A percentile compares a stretch with the other conserved stretches of the same genome.
phyloP scores from a whole-genome alignment of 192 early-diverging fungal species.

The Entophlyctis helioformis region DNA sequence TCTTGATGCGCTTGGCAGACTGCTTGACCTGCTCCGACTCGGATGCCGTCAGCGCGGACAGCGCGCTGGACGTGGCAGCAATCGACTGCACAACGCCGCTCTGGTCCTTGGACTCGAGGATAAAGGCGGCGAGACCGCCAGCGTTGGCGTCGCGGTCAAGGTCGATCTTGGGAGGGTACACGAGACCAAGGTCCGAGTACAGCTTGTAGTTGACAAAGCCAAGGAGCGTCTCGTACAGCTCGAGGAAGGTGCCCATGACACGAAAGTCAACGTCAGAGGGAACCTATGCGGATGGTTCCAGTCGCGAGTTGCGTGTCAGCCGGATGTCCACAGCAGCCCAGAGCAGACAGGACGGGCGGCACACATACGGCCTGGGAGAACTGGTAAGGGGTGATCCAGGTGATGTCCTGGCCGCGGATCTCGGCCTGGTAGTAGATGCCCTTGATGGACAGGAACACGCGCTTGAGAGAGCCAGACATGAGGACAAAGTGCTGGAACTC shows the following conservation, averaged over 20 bases:
- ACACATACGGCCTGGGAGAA: constrained; percentile 68
- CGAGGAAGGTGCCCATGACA: constrained; percentile 94
- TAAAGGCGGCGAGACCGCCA: constrained; percentile 52
- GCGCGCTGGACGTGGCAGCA: too few relatives aligned
- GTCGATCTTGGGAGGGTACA: constrained; percentile 85
- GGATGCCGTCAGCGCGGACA: too few relatives aligned
- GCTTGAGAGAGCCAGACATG: constrained; percentile 62
- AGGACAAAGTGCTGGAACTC: constrained; percentile 94
- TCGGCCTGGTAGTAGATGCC: constrained; percentile 99
- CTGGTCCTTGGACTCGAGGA: constrained; percentile 42
- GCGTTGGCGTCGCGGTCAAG: constrained; percentile 42
- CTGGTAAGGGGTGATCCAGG: constrained; percentile 93
- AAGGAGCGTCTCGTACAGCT: constrained; percentile 85
- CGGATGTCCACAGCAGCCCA: too few relatives aligned
- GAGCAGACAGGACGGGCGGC: background rate
- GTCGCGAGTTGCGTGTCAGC: background rate
- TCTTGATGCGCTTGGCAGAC: constrained; percentile 27
- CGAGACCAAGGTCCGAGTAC: constrained; percentile 73
- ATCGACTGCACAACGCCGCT: constrained; percentile 22
- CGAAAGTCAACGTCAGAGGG: constrained; percentile 92
- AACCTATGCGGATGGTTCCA: constrained; percentile 20
- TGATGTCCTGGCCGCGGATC: constrained; percentile 79
- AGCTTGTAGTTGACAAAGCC: constrained; percentile 94
- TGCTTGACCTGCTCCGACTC: constrained; percentile 37
- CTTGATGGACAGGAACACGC: constrained; percentile 95